phyloP scores from a whole-genome alignment of 1,284 basidiomycete genomes.

The Tilletiaria anomala region DNA sequence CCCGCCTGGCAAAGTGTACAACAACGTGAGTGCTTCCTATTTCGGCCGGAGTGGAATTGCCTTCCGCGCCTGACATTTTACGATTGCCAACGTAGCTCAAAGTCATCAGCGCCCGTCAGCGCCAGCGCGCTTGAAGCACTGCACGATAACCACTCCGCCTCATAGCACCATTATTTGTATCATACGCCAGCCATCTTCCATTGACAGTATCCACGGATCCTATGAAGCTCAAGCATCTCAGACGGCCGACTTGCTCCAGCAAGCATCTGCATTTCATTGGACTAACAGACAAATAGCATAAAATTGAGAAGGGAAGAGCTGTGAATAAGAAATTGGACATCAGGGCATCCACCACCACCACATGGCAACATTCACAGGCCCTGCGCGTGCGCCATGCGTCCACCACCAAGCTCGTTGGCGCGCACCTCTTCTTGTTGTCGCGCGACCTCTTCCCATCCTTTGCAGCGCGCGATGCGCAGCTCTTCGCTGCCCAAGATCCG shows the following conservation, averaged over 20 bases:
- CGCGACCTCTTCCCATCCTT: constrained; percentile 17
- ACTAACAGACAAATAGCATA: too few species aligned
- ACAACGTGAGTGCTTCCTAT: constrained; percentile 32
- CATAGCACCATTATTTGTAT: too few species aligned
- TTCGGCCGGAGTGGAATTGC: background rate
- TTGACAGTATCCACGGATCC: too few species aligned
- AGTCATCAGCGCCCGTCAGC: constrained; percentile 81
- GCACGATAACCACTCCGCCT: too few species aligned
- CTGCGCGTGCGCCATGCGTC: constrained; percentile 2
- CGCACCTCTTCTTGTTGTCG: constrained; percentile 13
- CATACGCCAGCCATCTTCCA: too few species aligned
- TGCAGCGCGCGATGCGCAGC: constrained; percentile 13
- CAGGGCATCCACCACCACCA: too few species aligned
- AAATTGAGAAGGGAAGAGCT: too few species aligned
- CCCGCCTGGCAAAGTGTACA: constrained; percentile 91
- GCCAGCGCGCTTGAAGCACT: constrained; percentile 60
- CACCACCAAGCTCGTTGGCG: constrained; percentile 24
- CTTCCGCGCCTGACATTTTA: background rate
- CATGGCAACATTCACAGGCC: constrained; percentile 1
- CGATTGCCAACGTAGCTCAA: constrained; percentile 50
- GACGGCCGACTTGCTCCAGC: too few species aligned
- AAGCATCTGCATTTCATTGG: too few species aligned
- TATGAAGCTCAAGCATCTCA: too few species aligned
- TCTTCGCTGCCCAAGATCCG: constrained; percentile 17
- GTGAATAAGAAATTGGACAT: too few species aligned